Evolutionary conservation across 1,139 yeast genomes (phyloP), one percentile per base, ranked within the genome.

Genomic region (Kodamaea arcana): DNA sequence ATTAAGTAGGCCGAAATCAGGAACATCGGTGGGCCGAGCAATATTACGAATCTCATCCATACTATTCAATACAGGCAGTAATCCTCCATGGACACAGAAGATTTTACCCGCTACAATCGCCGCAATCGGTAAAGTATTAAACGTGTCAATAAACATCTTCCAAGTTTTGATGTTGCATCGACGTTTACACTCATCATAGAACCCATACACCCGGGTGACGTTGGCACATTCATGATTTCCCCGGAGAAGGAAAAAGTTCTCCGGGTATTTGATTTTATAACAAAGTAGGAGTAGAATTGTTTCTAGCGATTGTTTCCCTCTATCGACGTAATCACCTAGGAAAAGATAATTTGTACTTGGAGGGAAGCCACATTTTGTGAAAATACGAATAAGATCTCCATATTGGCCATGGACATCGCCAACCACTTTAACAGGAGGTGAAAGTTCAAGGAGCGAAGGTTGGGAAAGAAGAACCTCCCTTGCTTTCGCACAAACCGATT

Each of bases 351-450:
- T 92, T 14, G 96, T 78, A 43, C 85, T 78, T 3, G 98, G 98
- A n/a, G 98, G 98, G 62, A 87, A 92, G 15, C 97, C 98, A 66
- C 97, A 90, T 65, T 86, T 87, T 32, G 94, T 88, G 60, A 92
- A 92, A 47, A 92, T 74, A 46, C 97, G 76, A 45, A 92, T 80
- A 48, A 92, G 67, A 60, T 92, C 98, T 34, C 88, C 85, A 60
- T 82, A 92, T 58, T 92, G 98, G 14, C 98, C 97, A 60, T 92
- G 98, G 25, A 92, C 95, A 57, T 92, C 98, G 30, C 97, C 98
- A 5, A 90, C 97, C 27, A 92, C 90, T 60, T 92, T 92, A 13
- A 92, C 98, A 0, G 98, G 97, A 0, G 97, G 95, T 13, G 88
- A 79, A 42, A 92, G 68, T 56, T 92, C 97, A 36, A 92, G 66